Conservation (phyloP, 2,329 filamentous ascomycete genomes). For the Epichloe gansuensis region DNA sequence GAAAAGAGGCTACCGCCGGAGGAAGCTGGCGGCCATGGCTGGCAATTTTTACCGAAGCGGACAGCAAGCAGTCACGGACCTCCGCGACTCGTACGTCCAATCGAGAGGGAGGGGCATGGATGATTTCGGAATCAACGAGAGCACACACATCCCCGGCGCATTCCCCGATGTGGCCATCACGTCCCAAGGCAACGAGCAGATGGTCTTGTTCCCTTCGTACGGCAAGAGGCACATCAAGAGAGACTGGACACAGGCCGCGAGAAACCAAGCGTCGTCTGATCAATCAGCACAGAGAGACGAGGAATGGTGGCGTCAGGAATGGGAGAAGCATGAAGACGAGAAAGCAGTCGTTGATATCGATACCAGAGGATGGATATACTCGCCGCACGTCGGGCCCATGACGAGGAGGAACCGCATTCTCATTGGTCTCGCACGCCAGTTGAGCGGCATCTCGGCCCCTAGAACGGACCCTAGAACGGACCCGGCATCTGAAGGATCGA, state of each 20-base stretch:
- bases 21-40: constrained; percentile 58
- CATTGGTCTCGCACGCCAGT: constrained; percentile 71
- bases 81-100: constrained; percentile 46
- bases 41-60: constrained; percentile 44
- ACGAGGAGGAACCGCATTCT: constrained; percentile 76
- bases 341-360: constrained; percentile 87
- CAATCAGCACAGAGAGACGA: constrained; percentile 41
- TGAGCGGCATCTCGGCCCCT: constrained; percentile 75
- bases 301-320: constrained; percentile 66
- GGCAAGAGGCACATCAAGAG: constrained; percentile 56
- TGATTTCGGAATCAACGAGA: constrained; percentile 16
- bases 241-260: constrained; percentile 20
- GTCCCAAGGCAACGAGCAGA: constrained; percentile 70
- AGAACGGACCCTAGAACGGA: constrained; percentile 39
- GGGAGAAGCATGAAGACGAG: constrained; percentile 68
- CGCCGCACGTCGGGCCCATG: constrained; percentile 72
- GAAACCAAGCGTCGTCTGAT: constrained; percentile 16
- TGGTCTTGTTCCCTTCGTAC: constrained; percentile 93
- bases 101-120: constrained; percentile 27
- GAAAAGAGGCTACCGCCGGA: constrained; percentile 65
- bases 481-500: constrained; percentile 7
- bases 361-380: constrained; percentile 90
- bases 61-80: constrained; percentile 43
- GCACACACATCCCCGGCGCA: constrained; percentile 49
- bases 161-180: constrained; percentile 80